Percentiles rank a stretch among this genome's conserved stretches.
These are phyloP conservation scores for Hypoxylon sp. DNA, from an alignment of 2,329 filamentous ascomycete species.

Conservation along the genomic window DNA sequence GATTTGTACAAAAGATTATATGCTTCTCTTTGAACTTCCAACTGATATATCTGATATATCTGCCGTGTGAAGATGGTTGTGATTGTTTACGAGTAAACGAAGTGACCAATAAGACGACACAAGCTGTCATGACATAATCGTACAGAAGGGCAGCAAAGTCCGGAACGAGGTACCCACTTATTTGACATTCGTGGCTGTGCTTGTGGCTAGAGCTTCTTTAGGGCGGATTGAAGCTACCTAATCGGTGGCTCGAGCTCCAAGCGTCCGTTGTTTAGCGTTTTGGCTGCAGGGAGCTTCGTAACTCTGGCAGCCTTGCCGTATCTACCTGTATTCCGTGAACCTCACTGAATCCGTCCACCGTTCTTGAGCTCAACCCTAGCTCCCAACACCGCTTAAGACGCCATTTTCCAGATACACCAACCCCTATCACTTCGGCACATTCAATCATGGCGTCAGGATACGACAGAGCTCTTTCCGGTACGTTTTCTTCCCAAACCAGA, in stretches of 20 bases:
- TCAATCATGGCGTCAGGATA: constrained; percentile 88
- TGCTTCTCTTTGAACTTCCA: not conserved
- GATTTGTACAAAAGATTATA: constrained; percentile 6
- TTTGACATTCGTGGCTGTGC: constrained; percentile 6
- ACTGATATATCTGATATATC: not conserved
- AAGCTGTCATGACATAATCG: not conserved
- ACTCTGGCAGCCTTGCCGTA: constrained; percentile 45
- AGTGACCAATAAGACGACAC: not conserved
- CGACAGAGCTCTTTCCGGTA: constrained; percentile 98
- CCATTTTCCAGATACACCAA: constrained; percentile 25
- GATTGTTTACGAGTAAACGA: not conserved
- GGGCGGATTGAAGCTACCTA: not conserved
- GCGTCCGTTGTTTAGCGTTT: constrained; percentile 21
- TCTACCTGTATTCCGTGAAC: constrained; percentile 32
- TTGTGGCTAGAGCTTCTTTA: constrained; percentile 15
- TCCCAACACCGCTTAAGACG: constrained; percentile 31
- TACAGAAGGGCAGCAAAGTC: not conserved
- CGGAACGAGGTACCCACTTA: not conserved
- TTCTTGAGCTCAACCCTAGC: constrained; percentile 21
- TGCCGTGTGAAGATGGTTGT: too few species aligned
- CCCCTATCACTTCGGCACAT: constrained; percentile 21
- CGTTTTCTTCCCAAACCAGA: constrained; percentile 58
- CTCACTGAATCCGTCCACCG: constrained; percentile 23
- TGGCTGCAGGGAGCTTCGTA: constrained; percentile 43
- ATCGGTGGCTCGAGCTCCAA: constrained; percentile 43